A percentile compares a stretch with the other conserved stretches of the same genome.
phyloP scores from a whole-genome alignment of 768 basidiomycete genomes.

The Piloderma croceum region DNA sequence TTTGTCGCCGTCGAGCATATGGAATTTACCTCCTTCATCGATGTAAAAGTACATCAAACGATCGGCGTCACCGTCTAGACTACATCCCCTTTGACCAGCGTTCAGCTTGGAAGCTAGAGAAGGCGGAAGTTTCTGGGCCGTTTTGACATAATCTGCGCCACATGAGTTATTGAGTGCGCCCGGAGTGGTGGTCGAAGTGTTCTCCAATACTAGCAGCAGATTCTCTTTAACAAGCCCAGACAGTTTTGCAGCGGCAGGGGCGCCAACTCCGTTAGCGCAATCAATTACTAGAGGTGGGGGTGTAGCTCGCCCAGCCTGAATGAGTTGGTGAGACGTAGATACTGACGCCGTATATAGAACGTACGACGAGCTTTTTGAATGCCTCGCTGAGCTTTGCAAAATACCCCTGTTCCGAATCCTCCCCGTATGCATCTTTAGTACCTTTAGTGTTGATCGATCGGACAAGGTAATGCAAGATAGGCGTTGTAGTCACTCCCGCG shows the following conservation, averaged over 20 bases:
- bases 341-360: constrained; percentile 29
- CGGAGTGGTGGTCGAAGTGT: constrained; percentile 55
- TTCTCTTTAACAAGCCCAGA: constrained; percentile 51
- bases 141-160: constrained; percentile 97
- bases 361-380: constrained; percentile 82
- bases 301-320: constrained; percentile 53
- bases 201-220: constrained; percentile 63
- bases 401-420: constrained; percentile 79
- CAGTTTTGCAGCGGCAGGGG: constrained; percentile 61
- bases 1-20: constrained; percentile 96
- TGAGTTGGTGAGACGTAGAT: constrained; percentile 4
- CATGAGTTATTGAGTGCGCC: constrained; percentile 82
- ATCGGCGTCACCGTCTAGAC: constrained; percentile 96
- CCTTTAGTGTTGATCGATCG: constrained; percentile 83
- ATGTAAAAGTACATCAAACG: constrained; percentile 93
- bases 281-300: constrained; percentile 72
- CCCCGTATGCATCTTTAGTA: constrained; percentile 72
- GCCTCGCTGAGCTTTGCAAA: constrained; percentile 73
- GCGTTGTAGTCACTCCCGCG: constrained; percentile 87
- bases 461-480: constrained; percentile 93
- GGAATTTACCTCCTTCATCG: constrained; percentile 75
- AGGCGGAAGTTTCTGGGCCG: constrained; percentile 80
- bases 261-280: constrained; percentile 98
- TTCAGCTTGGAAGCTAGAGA: constrained; percentile 58
- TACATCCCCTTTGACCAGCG: constrained; percentile 80